phyloP scores from a whole-genome alignment of 768 basidiomycete genomes.

The Paxillus ammoniavirescens region DNA sequence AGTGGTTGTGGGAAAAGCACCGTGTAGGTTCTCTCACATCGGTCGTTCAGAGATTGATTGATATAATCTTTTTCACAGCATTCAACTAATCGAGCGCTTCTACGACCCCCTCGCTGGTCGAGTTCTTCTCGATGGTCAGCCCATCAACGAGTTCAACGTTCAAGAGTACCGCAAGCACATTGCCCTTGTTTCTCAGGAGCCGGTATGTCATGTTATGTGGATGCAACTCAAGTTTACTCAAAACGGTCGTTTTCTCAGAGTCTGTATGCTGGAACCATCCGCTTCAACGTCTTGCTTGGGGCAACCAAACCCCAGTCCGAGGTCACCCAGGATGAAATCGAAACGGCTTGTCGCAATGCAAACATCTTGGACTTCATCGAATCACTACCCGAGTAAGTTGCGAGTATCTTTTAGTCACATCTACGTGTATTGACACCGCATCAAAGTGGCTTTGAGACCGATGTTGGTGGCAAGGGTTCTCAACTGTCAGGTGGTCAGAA shows the following conservation, averaged over 20 bases:
- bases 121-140: slow-evolving; percentile 71
- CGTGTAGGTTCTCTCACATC: slow-evolving; percentile 45
- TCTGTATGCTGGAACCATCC: slow-evolving; percentile 86
- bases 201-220: slow-evolving; percentile 29
- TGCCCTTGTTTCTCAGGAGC: slow-evolving; percentile 90
- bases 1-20: slow-evolving; percentile 83
- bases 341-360: slow-evolving; percentile 80
- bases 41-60: not conserved
- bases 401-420: not conserved
- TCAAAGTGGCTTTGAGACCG: slow-evolving; percentile 81
- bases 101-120: slow-evolving; percentile 77
- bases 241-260: slow-evolving; percentile 36
- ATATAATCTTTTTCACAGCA: slow-evolving; percentile 38
- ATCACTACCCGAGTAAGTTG: slow-evolving; percentile 73
- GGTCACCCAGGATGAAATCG: slow-evolving; percentile 85
- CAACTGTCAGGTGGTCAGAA: slow-evolving; percentile 89
- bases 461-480: slow-evolving; percentile 88
- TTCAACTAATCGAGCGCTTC: slow-evolving; percentile 82
- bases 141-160: slow-evolving; percentile 74
- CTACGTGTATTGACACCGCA: slow-evolving; percentile 8
- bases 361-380: slow-evolving; percentile 91
- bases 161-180: slow-evolving; percentile 87
- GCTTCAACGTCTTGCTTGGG: slow-evolving; percentile 92
- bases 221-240: slow-evolving; percentile 4
- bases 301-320: slow-evolving; percentile 72